Evolutionary conservation across 768 basidiomycete species (phyloP), one percentile per base, ranked within the genome.

Genomic region (Terana coerulea): DNA sequence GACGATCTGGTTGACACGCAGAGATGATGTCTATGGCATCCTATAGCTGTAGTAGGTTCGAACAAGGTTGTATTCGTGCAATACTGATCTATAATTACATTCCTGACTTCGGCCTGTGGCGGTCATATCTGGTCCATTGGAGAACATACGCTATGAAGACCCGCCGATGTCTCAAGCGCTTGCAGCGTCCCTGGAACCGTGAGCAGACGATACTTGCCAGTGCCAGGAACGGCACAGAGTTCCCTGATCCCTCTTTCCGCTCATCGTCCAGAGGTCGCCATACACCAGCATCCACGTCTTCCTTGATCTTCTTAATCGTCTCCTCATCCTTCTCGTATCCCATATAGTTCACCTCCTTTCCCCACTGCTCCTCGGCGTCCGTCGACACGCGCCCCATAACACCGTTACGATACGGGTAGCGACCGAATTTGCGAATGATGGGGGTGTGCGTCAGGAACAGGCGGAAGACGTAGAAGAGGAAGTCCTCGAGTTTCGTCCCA

Each of bases 1-100:
- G 47, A 47, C 24, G 52, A 53, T 35, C 34, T 53, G 3, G 37
- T 53, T 40, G 46, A 46, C 3, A 53, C 52, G 8, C 52, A 53
- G 22, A 31, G 47, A 39, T 49, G 35, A 49, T 12, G 33, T 10
- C 10, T 17, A 10, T 17, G 33, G 9, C 6, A 7, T 35, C n/a
- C 30, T 14, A n/a, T n/a, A n/a, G n/a, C n/a, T n/a, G n/a, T n/a
- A n/a, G n/a, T n/a, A n/a, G n/a, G n/a, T n/a, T n/a, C n/a, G n/a
- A n/a, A n/a, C n/a, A n/a, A n/a, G n/a, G n/a, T n/a, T n/a, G n/a
- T n/a, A n/a, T n/a, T n/a, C n/a, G n/a, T n/a, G n/a, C n/a, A n/a
- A n/a, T n/a, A n/a, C n/a, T n/a, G n/a, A n/a, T n/a, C n/a, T n/a
- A n/a, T n/a, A n/a, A n/a, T n/a, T n/a, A n/a, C n/a, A n/a, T n/a